These are phyloP conservation scores for Colletotrichum tabaci DNA, from an alignment of 2,329 filamentous ascomycete genomes.

Conservation along the genomic window DNA sequence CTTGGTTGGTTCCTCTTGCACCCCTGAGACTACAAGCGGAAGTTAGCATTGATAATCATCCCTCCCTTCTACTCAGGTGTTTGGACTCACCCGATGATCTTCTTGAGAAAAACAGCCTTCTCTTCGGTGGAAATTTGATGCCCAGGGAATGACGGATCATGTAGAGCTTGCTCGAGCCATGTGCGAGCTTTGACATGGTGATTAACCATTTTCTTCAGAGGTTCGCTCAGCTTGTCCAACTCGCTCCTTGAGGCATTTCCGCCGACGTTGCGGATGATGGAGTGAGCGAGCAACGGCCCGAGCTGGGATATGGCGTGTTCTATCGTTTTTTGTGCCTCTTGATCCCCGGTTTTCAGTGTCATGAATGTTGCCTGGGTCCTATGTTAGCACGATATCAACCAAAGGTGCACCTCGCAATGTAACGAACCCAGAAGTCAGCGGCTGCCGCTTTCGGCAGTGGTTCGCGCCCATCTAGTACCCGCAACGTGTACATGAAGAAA, in stretches of 20 bases:
- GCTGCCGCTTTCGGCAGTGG: conserved; percentile 82
- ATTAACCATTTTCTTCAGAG: conserved; percentile 77
- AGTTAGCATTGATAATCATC: conserved; percentile 7
- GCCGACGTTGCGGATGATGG: conserved; percentile 75
- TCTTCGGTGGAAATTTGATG: conserved; percentile 71
- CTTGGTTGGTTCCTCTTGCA: conserved; percentile 73
- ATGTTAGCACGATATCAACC: conserved; percentile 7
- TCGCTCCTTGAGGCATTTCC: conserved; percentile 80
- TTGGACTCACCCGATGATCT: conserved; percentile 71
- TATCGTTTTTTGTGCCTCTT: conserved; percentile 60
- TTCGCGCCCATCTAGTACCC: conserved; percentile 79
- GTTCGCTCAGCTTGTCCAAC: conserved; percentile 79
- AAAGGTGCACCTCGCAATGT: not conserved
- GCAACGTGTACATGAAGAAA: conserved; percentile 80
- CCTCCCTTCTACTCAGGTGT: not conserved
- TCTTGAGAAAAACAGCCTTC: conserved; percentile 76
- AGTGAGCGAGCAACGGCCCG: conserved; percentile 72
- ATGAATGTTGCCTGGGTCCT: conserved; percentile 68
- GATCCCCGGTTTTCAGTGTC: conserved; percentile 59
- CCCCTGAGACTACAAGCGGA: conserved; percentile 70
- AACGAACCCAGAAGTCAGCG: conserved; percentile 80
- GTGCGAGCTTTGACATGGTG: conserved; percentile 68
- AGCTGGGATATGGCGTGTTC: conserved; percentile 69
- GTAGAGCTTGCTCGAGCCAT: conserved; percentile 75
- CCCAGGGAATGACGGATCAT: conserved; percentile 70